Evolutionary conservation across 2,329 filamentous ascomycete species (phyloP), one percentile per base, ranked within the genome.

Genomic region (Ramularia collo-cygni): DNA sequence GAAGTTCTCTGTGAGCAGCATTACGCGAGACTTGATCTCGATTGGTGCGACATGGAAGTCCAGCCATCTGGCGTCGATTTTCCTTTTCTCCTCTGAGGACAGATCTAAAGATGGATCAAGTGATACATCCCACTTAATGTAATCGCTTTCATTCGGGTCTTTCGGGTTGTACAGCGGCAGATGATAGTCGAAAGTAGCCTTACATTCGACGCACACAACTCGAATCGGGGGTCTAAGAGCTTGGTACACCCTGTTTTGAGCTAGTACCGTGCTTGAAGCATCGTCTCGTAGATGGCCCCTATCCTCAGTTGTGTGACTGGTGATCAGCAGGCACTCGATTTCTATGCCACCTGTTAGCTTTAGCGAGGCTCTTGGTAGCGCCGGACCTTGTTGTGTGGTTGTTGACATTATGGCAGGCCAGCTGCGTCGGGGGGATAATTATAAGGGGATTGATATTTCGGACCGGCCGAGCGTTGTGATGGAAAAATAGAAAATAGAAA

Each of bases 11-110:
- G 26, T 28, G 9, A 35, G 33, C n/a, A 26, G 19, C 6, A 51
- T 30, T 14, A 48, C 39, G 27, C 46, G 38, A 17, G 41, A 43
- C 18, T 33, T 28, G n/a, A 53, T 26, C 33, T 51, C 48, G 10
- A 48, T 21, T 10, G 19, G 8, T 15, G 36, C 17, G 2, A 27
- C 32, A 13, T 13, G 14, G 35, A 27, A 8, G 10, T 19, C 13
- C 4, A 3, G n/a, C n/a, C 10, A 16, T 21, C 15, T 14, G 4
- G 29, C 32, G 4, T 21, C 15, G 13, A 31, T 24, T n/a, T 28
- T 35, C n/a, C 15, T 9, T 7, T 14, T 12, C 6, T 31, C 33
- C 4, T 4, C 16, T 5, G 8, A 8, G 13, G 13, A 31, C 21
- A 36, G 4, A 3, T 28, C 8, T 5, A 42, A 7, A 9, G 19